Evolutionary conservation across 768 basidiomycete species (phyloP).

Genomic region (Suillus clintonianus): DNA sequence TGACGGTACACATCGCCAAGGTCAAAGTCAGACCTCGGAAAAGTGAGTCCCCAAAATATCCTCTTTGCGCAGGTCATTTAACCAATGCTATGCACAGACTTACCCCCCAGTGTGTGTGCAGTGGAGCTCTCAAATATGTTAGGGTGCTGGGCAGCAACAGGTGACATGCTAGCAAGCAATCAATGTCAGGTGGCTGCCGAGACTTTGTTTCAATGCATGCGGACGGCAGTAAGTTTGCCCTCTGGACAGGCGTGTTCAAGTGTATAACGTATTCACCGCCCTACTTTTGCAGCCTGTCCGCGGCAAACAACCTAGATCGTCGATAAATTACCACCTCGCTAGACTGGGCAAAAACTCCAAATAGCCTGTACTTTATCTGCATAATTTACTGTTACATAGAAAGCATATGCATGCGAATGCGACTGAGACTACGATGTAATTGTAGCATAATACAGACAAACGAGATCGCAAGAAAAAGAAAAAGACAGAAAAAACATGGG

Average conservation of each 20-base stretch:
- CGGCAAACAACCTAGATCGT: slow-evolving; percentile 67
- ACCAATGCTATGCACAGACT: slow-evolving; percentile 18
- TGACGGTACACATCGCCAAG: slow-evolving; percentile 74
- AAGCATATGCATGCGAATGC: slow-evolving; percentile 1
- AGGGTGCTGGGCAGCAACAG: slow-evolving; percentile 80
- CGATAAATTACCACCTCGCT: slow-evolving; percentile 90
- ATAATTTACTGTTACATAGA: slow-evolving; percentile 2
- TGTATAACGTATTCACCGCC: slow-evolving; percentile 4
- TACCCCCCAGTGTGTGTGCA: slow-evolving; percentile 52
- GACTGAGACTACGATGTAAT: not conserved
- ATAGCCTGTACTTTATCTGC: slow-evolving; percentile 37
- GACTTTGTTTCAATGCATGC: slow-evolving; percentile 78
- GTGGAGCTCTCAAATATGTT: slow-evolving; percentile 77
- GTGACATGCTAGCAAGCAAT: slow-evolving; percentile 56
- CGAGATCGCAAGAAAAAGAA: not conserved
- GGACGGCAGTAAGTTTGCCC: slow-evolving; percentile 66
- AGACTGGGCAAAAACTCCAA: slow-evolving; percentile 75
- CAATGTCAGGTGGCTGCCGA: slow-evolving; percentile 63
- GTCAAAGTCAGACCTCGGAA: slow-evolving; percentile 81
- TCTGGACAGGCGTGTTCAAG: not conserved
- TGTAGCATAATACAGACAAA: not conserved
- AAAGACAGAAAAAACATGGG: not conserved
- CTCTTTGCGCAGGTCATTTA: slow-evolving; percentile 8
- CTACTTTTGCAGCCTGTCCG: slow-evolving; percentile 55
- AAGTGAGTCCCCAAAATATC: slow-evolving; percentile 42